Conservation (phyloP, 495 filamentous ascomycete species). For the Penicillium coprophilum region DNA sequence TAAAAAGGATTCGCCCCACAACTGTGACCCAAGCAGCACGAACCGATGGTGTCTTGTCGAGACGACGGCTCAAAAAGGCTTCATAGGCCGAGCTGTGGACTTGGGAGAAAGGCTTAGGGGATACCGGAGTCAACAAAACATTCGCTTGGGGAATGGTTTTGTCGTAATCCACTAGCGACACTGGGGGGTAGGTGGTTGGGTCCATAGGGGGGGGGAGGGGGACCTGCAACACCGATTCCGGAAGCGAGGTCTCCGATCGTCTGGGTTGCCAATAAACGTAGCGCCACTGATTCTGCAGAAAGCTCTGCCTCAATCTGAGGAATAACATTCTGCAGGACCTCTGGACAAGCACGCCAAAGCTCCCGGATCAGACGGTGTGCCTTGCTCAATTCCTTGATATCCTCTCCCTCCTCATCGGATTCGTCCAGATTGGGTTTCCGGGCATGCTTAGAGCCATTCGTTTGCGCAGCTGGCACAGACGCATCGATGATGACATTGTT, state of each 20-base stretch:
- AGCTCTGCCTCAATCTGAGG: conserved; percentile 93
- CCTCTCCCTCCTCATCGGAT: conserved; percentile 78
- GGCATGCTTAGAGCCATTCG: conserved; percentile 47
- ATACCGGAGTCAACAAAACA: conserved; percentile 73
- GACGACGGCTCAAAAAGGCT: conserved; percentile 74
- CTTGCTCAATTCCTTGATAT: conserved; percentile 82
- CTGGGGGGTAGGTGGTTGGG: conserved; percentile 75
- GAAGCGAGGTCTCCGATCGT: conserved; percentile 92
- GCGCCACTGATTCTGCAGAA: conserved; percentile 79
- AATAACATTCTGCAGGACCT: conserved; percentile 88
- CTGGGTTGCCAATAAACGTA: conserved; percentile 85
- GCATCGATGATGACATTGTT: conserved; percentile 92
- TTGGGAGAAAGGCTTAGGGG: conserved; percentile 80
- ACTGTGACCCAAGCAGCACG: conserved; percentile 81
- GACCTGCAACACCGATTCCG: conserved; percentile 86
- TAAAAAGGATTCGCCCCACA: conserved; percentile 77
- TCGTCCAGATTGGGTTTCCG: conserved; percentile 60
- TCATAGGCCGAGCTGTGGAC: conserved; percentile 74
- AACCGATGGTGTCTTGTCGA: conserved; percentile 80
- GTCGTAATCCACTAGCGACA: conserved; percentile 60
- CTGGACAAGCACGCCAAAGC: conserved; percentile 88
- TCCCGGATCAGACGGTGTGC: conserved; percentile 88
- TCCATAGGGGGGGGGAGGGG: conserved; percentile 73
- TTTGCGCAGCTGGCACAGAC: conserved; percentile 49
- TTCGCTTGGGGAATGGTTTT: conserved; percentile 54